phyloP scores from a whole-genome alignment of 768 basidiomycete species.

The Vishniacozyma victoriae region DNA sequence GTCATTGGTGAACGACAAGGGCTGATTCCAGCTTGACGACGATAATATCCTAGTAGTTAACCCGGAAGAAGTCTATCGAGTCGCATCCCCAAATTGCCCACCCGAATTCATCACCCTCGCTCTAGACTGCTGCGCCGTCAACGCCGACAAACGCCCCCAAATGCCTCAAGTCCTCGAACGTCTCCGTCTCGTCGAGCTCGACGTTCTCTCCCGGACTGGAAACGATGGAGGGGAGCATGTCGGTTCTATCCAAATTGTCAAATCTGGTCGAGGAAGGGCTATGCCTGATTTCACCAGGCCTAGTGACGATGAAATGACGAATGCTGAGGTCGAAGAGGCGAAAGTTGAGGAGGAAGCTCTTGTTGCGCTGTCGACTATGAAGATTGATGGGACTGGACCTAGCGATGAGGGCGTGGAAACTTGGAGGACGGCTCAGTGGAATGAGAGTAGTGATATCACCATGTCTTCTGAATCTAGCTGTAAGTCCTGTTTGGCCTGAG shows the following conservation, averaged over 20 bases:
- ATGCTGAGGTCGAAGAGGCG: slow-evolving; percentile 27
- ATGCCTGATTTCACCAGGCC: slow-evolving; percentile 31
- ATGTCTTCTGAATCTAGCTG: slow-evolving; percentile 34
- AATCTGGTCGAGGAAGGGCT: slow-evolving; percentile 54
- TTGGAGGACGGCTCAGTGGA: slow-evolving; percentile 47
- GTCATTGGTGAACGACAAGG: too few species aligned
- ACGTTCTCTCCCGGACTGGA: slow-evolving; percentile 63
- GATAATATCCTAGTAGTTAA: too few species aligned
- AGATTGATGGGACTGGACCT: slow-evolving; percentile 28
- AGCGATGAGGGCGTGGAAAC: slow-evolving; percentile 18
- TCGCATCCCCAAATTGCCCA: slow-evolving; percentile 71
- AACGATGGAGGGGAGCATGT: slow-evolving; percentile 65
- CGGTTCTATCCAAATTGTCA: slow-evolving; percentile 78
- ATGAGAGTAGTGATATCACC: slow-evolving; percentile 26
- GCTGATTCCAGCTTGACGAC: too few species aligned
- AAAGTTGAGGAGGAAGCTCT: slow-evolving; percentile 38
- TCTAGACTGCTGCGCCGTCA: slow-evolving; percentile 65
- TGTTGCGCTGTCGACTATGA: slow-evolving; percentile 27
- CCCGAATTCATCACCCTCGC: slow-evolving; percentile 68
- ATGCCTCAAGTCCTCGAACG: slow-evolving; percentile 73
- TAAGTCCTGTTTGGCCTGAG: slow-evolving; percentile 34
- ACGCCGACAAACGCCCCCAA: slow-evolving; percentile 65
- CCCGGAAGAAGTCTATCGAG: slow-evolving; percentile 70
- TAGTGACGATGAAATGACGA: background rate
- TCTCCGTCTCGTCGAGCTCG: slow-evolving; percentile 72